These are phyloP conservation scores for Globisporangium cederbergense DNA, from an alignment of 352 stramenopile species.

Conservation along the genomic window DNA sequence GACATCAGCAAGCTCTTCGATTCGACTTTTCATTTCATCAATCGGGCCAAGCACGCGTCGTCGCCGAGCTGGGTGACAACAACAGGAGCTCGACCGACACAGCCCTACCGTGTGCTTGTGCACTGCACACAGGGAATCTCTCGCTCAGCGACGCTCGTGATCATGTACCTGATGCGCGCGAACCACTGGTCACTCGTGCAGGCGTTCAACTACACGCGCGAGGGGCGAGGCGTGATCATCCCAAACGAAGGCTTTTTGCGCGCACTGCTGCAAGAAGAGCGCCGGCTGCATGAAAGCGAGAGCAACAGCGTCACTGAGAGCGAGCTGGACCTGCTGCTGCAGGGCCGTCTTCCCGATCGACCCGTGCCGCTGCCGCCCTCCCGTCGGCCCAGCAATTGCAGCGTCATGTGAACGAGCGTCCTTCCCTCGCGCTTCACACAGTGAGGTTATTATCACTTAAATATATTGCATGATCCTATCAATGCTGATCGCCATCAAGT, in stretches of 20 bases:
- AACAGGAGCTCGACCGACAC: slow-evolving; percentile 10
- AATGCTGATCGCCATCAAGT: neutral
- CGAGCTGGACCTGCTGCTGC: slow-evolving; percentile 56
- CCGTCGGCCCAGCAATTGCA: slow-evolving; percentile 5
- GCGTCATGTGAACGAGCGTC: slow-evolving; percentile 12
- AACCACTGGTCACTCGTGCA: slow-evolving; percentile 50
- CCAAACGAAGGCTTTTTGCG: slow-evolving; percentile 61
- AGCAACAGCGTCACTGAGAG: slow-evolving; percentile 39
- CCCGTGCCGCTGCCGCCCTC: slow-evolving; percentile 1
- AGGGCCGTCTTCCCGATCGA: slow-evolving; percentile 25
- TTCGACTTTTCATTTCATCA: slow-evolving; percentile 44
- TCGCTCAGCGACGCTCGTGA: slow-evolving; percentile 58
- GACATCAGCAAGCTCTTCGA: slow-evolving; percentile 52
- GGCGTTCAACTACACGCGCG: slow-evolving; percentile 55
- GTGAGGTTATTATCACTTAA: slow-evolving; percentile 1
- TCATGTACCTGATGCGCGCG: slow-evolving; percentile 69
- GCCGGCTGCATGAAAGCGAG: slow-evolving; percentile 35
- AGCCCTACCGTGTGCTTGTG: slow-evolving; percentile 50
- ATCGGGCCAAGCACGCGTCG: slow-evolving; percentile 18
- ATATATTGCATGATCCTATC: neutral
- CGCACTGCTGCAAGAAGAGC: slow-evolving; percentile 46
- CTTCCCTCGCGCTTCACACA: too few relatives aligned
- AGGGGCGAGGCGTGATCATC: slow-evolving; percentile 48
- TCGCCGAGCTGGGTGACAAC: slow-evolving; percentile 1
- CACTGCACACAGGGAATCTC: slow-evolving; percentile 77